Base-by-base conservation (phyloP, 139 green algal genomes). In the Tetraselmis striata region DNA sequence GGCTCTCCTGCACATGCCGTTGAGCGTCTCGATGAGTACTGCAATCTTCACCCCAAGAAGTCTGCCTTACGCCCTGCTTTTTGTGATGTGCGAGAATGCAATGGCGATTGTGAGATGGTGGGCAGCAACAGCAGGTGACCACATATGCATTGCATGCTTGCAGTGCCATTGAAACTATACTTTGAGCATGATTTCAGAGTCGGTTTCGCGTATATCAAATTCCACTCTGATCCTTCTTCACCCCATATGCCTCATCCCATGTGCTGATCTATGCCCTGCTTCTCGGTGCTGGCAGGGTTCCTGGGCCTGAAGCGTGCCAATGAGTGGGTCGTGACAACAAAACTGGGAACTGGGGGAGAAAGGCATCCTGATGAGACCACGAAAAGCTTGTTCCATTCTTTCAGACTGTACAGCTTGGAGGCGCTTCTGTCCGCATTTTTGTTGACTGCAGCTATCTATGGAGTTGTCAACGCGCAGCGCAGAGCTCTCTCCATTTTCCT, bases 11-110 rank as follows among this genome's bases (percentile, higher is more conserved):
- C 94, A 96, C 80, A 75, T 95, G 27, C 94, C 94, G 0, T 85
- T 95, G 25, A 79, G 89, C 0, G 90, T 97, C 59, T 95, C 94
- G 28, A 80, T 97, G 22, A 87, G 84, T n/a, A 96, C 94, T 22
- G 84, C 92, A 1, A 82, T 85, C 30, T 97, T 95, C 87, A 95
- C 93, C 11, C 90, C 85, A 78, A 87, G 86, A 81, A 29, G 89
- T 86, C 83, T 94, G 89, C 88, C 30, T 92, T 91, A 92, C 83
- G 85, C 79, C 83, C 88, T 94, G 78, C 79, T 94, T 2, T 96
- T 95, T 84, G 90, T 97, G n/a, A 84, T 97, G 32, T 97, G 96
- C 84, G 94, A 97, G 86, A 97, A 97, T 87, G 92, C 91, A 23
- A 97, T 97, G 94, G 90, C 86, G 77, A 90, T 95, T 31, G 94